Evolutionary conservation across 2,329 filamentous ascomycete species (phyloP).

Genomic region (Cercospora nicotianae): DNA sequence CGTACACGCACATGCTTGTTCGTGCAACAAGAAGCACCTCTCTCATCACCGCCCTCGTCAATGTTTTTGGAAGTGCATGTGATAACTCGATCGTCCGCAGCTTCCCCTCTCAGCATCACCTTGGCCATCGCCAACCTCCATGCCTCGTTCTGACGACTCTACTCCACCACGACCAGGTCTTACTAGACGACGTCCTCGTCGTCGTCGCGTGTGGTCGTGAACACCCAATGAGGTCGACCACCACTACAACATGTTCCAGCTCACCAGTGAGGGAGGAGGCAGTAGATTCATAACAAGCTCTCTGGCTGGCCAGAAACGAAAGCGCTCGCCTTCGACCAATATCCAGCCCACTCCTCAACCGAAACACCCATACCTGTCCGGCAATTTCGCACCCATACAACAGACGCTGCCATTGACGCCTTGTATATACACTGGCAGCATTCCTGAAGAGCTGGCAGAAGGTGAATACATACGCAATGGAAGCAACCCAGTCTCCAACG

Average conservation of each 20-base stretch:
- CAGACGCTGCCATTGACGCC: slow-evolving; percentile 56
- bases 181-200: background rate
- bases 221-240: background rate
- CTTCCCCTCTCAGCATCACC: background rate
- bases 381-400: slow-evolving; percentile 69
- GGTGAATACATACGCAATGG: slow-evolving; percentile 74
- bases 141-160: background rate
- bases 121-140: background rate
- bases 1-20: background rate
- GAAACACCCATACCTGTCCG: slow-evolving; percentile 55
- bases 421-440: slow-evolving; percentile 58
- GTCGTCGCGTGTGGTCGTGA: background rate
- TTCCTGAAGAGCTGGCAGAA: slow-evolving; percentile 65
- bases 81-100: background rate
- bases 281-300: slow-evolving; percentile 4
- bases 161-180: background rate
- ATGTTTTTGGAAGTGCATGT: background rate
- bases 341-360: slow-evolving; percentile 36
- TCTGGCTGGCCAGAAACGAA: slow-evolving; percentile 32
- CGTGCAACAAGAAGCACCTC: background rate
- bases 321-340: slow-evolving; percentile 32
- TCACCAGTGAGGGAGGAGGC: background rate
- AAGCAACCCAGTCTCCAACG: slow-evolving; percentile 65
- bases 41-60: background rate
- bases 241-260: slow-evolving; percentile 4